Base-by-base conservation (phyloP, 306 rosid species). In the Glycine tomentella region DNA sequence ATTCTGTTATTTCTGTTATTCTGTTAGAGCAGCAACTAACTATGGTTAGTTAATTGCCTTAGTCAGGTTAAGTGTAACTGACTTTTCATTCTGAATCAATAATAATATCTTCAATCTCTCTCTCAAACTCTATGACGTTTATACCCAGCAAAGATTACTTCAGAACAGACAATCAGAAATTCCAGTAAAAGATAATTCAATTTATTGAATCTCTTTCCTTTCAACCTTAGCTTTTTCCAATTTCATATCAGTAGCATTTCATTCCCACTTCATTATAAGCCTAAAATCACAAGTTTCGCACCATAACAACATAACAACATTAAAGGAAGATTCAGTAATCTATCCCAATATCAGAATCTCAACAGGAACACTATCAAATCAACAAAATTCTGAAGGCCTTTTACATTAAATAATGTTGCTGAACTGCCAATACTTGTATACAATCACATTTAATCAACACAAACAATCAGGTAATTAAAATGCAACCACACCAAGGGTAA, bases 401-500 rank as follows among this genome's bases (percentile, higher is more conserved):
- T 64, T n/a, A 36, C 66, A 50, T 15, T 36, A 52, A 65, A 46
- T 25, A 80, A 72, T 20, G 74, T 34, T 65, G 45, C 57, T 9
- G 46, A 78, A 83, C 25, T 4, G 36, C 9, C 76, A 72, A 20
- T 33, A 17, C 53, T 59, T 64, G n/a, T 13, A 38, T 55, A 45
- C 40, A 55, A 81, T 15, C 61, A 53, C 31, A 53, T 79, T 57
- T 79, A 33, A 68, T 79, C 40, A 56, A 52, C 46, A 65, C 50
- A 72, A 70, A 52, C 72, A 38, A 74, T 74, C 55, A 31, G 36
- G 63, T 67, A 36, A 50, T 66, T 10, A 79, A 59, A 12, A 74
- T 69, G 70, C 71, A 69, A 69, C 51, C 40, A 61, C 34, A 36
- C 40, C 79, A 45, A 75, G 46, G 52, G 59, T 59, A 48, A 80